Evolutionary conservation across 2,329 filamentous ascomycete genomes (phyloP), one percentile per base, ranked within the genome.

Genomic region (Cordyceps javanica): DNA sequence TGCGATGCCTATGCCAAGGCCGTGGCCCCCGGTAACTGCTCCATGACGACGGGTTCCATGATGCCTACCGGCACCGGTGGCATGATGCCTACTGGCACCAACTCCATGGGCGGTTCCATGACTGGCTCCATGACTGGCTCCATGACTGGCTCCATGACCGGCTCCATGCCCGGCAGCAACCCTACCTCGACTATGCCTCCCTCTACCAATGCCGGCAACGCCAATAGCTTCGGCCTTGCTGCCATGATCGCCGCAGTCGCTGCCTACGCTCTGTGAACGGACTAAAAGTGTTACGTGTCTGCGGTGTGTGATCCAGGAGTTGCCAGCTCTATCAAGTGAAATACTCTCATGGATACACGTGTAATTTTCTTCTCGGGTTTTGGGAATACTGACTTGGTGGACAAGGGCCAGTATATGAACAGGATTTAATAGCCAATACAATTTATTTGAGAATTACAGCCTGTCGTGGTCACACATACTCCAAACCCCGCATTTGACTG

Each of bases 1-100:
- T 85, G 82, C 64, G 63, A 65, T 19, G 63, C 66, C n/a, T 82
- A 82, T 63, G 68, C 68, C 3, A 44, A 66, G 14, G 69, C 64
- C 2, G 32, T 68, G 7, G 66, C 57, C 1, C 62, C 60, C 19
- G 61, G 23, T 11, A 57, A 45, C 21, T 60, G 62, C 62, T 52
- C 56, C 44, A 48, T 21, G 36, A 52, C 41, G 57, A 16, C 39
- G 6, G 30, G 34, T 21, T n/a, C 38, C 19, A 28, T 26, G 28
- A 57, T 44, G 41, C 28, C 49, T 57, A 50, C 45, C 19, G 26
- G 34, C 25, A 64, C 62, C 50, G 60, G 59, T 48, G 60, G 62
- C 16, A 39, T 16, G 23, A 55, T 41, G 23, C 41, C 48, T 61
- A 63, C 32, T 32, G 19, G n/a, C 16, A 41, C 34, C 34, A 16